Percentiles rank a stretch among this genome's conserved stretches.
These are phyloP conservation scores for Lycium ferocissimum DNA, from an alignment of 257 asterid species.

Conservation along the genomic window DNA sequence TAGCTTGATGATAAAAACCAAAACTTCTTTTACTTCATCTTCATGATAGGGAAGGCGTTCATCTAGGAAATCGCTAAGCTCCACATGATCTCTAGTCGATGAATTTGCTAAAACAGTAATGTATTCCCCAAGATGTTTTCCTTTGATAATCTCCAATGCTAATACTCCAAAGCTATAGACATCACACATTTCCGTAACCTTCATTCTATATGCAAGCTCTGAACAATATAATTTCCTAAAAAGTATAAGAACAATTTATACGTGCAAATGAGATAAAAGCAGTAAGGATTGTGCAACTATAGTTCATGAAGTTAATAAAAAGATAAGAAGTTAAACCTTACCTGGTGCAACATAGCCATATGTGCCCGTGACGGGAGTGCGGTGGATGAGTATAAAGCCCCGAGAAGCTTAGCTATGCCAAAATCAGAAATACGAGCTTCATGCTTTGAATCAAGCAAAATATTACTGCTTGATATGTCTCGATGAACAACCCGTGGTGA, in stretches of 20 bases:
- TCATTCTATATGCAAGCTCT: constrained; percentile 18
- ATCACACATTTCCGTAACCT: constrained; percentile 23
- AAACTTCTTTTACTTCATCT: not conserved
- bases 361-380: too few relatives aligned
- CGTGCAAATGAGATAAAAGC: not conserved
- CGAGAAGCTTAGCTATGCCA: constrained; percentile 30
- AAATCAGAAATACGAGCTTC: constrained; percentile 21
- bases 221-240: not conserved
- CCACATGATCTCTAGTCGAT: not conserved
- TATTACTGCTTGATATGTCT: constrained; percentile 30
- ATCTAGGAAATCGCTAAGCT: constrained; percentile 18
- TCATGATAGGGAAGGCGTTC: not conserved
- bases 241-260: not conserved
- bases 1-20: not conserved
- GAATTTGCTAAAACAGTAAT: not conserved
- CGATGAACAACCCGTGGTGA: constrained; percentile 25
- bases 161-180: constrained; percentile 32
- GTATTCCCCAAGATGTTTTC: constrained; percentile 12
- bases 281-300: not conserved
- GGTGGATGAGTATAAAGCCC: too few relatives aligned
- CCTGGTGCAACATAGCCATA: constrained; percentile 31
- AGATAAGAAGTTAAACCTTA: not conserved
- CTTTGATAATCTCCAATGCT: constrained; percentile 24
- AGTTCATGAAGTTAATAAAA: not conserved
- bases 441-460: constrained; percentile 28